These are phyloP conservation scores for Polyporus tsugae DNA, from an alignment of 1,284 basidiomycete species.

Conservation along the genomic window DNA sequence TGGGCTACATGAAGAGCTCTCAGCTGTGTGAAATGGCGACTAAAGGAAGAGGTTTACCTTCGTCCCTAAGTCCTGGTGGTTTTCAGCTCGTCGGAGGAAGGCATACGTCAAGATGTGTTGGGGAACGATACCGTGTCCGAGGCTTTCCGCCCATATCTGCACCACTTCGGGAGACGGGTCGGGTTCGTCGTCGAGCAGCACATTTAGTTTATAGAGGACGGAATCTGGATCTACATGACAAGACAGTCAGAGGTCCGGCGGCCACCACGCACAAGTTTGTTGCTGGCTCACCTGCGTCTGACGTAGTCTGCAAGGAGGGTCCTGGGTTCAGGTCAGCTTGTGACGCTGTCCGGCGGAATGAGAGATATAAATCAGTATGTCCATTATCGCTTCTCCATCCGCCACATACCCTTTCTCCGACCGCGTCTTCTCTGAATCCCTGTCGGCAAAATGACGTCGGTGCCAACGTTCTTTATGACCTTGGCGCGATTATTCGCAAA, in stretches of 20 bases:
- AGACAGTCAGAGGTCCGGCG: not conserved
- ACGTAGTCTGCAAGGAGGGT: not conserved
- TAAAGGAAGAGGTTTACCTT: not conserved
- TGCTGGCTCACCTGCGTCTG: not conserved
- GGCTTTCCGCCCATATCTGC: slow-evolving; percentile 6
- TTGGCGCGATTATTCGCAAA: slow-evolving; percentile 3
- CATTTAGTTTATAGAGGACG: not conserved
- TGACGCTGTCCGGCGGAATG: not conserved
- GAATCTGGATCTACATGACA: not conserved
- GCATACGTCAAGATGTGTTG: slow-evolving; percentile 3
- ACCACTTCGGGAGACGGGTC: slow-evolving; percentile 1
- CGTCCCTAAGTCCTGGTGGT: too few species aligned
- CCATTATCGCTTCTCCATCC: too few species aligned
- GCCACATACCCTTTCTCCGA: not conserved
- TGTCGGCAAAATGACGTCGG: not conserved
- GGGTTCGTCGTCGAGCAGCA: slow-evolving; percentile 9
- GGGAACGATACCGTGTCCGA: not conserved
- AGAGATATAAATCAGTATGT: not conserved
- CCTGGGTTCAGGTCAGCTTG: not conserved
- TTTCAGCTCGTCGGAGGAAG: not conserved
- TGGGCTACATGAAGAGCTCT: not conserved
- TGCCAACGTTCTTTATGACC: not conserved
- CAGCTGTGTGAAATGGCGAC: not conserved
- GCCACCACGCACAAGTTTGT: not conserved
- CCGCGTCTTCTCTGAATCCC: not conserved